Evolutionary conservation across 352 stramenopile genomes (phyloP).

Genomic region (Phytophthora syringae): DNA sequence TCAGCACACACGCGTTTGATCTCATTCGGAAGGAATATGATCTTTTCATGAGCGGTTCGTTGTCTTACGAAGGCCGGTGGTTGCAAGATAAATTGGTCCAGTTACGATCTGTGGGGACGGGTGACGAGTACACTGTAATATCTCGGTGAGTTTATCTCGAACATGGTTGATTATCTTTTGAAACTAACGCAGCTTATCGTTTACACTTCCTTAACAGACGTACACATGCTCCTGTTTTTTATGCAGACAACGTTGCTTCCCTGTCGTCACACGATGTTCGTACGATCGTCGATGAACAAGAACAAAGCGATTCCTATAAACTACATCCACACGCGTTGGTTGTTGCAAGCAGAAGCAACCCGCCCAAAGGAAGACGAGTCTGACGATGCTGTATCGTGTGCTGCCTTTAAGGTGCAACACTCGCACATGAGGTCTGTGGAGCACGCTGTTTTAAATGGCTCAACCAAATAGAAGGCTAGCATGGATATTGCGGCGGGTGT

Average conservation of each 20-base stretch:
- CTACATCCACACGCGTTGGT: slow-evolving; percentile 9
- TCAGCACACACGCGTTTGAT: slow-evolving; percentile 3
- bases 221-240: slow-evolving; percentile 6
- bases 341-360: neutral
- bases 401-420: neutral
- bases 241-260: neutral
- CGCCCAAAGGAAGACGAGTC: slow-evolving; percentile 2
- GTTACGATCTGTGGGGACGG: no score
- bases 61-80: no score
- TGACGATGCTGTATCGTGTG: neutral
- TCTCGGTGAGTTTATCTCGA: neutral
- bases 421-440: slow-evolving; percentile 1
- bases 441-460: slow-evolving; percentile 2
- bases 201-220: neutral
- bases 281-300: neutral
- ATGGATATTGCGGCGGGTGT: slow-evolving; percentile 8
- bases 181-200: neutral
- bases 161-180: neutral
- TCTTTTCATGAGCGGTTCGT: neutral
- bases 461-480: slow-evolving; percentile 11
- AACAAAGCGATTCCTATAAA: slow-evolving; percentile 5
- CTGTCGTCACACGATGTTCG: slow-evolving; percentile 4
- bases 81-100: no score
- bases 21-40: neutral
- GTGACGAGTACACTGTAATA: slow-evolving; percentile 7